A percentile compares a stretch with the other conserved stretches of the same genome.
Evolutionary conservation across 805 yeast species (phyloP).

Genomic region (Clavispora asparagi): DNA sequence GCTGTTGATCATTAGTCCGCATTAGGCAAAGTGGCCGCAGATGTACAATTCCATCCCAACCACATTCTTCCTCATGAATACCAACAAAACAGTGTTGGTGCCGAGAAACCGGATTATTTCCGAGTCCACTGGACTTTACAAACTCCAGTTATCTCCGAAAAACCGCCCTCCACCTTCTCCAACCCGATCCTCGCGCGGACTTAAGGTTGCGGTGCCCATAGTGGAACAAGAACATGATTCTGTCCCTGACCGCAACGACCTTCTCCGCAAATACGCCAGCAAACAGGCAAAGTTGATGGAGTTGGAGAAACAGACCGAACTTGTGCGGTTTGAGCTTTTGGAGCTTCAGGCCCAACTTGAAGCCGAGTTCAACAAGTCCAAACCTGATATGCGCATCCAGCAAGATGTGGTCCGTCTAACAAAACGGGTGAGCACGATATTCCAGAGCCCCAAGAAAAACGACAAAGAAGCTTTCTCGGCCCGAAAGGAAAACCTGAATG

Average conservation of each 20-base stretch:
- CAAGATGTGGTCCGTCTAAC: constrained; percentile 3
- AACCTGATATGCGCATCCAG: constrained; percentile 3
- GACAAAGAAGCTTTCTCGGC: neutral
- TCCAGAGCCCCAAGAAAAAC: constrained; percentile 3
- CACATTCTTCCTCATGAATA: neutral
- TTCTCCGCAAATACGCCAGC: constrained; percentile 33
- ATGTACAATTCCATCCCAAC: neutral
- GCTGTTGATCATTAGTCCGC: neutral
- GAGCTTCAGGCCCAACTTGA: constrained; percentile 18
- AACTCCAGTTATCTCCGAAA: constrained; percentile 29
- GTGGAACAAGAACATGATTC: neutral
- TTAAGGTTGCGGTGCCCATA: neutral
- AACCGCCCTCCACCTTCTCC: constrained; percentile 3
- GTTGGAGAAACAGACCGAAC: constrained; percentile 36
- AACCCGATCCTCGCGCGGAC: neutral
- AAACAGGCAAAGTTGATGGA: constrained; percentile 53
- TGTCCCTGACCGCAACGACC: constrained; percentile 1
- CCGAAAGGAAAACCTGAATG: too few species aligned
- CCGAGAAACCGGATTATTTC: constrained; percentile 33
- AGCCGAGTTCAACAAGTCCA: constrained; percentile 10
- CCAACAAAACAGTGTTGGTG: neutral
- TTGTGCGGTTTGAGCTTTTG: constrained; percentile 31
- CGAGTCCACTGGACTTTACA: constrained; percentile 47
- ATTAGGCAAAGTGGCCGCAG: neutral
- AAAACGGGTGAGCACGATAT: constrained; percentile 11